Conservation (phyloP, 1,139 yeast genomes). For the Kluyveromyces sp. region DNA sequence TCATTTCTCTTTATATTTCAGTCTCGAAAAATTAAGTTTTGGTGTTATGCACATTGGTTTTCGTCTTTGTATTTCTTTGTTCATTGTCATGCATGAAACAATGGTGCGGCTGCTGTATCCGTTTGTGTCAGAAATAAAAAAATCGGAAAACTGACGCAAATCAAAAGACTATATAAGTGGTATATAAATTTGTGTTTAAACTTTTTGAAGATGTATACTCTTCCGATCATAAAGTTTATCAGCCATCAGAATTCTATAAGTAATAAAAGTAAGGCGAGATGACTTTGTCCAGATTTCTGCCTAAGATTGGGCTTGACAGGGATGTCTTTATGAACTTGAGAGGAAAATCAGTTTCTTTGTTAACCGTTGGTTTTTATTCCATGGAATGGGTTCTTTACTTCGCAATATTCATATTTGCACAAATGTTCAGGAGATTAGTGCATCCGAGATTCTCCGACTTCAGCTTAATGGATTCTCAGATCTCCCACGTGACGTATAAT, state of each 20-base stretch:
- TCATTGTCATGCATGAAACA: no score
- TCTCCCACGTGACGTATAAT: conserved; percentile 1
- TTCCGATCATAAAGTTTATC: no score
- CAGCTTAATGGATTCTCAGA: conserved; percentile 2
- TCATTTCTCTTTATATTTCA: not conserved
- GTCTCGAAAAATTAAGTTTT: not conserved
- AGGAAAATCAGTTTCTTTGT: conserved; percentile 1
- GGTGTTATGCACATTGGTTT: not conserved
- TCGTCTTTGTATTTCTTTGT: not conserved
- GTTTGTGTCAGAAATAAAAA: not conserved
- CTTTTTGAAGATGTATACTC: no score
- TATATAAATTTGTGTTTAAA: no score
- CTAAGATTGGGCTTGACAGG: not conserved
- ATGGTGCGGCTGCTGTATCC: no score
- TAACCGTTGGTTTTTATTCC: conserved; percentile 1
- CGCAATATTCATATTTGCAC: conserved; percentile 1
- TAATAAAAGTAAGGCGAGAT: not conserved
- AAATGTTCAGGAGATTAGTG: conserved; percentile 1
- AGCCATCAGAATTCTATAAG: not conserved
- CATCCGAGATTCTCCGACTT: conserved; percentile 5
- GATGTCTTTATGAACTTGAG: conserved; percentile 1
- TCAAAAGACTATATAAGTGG: not conserved
- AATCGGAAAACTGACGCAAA: not conserved
- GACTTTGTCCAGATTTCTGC: not conserved
- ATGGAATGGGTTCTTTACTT: conserved; percentile 2